A percentile compares a stretch with the other conserved stretches of the same genome.
Evolutionary conservation across 2,329 filamentous ascomycete genomes (phyloP).

Genomic region (Penicillium sp.): DNA sequence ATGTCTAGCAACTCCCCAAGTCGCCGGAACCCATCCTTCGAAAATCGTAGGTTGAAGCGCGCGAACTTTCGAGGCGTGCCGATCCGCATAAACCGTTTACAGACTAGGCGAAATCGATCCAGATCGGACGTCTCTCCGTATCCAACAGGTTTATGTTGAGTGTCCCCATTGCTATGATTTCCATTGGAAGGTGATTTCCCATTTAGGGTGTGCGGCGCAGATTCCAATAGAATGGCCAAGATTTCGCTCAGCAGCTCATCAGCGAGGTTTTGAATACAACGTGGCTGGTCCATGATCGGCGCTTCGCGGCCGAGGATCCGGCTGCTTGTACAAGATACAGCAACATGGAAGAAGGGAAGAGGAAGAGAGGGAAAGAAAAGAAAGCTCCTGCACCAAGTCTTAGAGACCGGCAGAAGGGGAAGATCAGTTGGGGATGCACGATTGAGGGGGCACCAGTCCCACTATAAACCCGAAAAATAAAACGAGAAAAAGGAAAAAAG

Average conservation of each 20-base stretch:
- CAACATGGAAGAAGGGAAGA: slow-evolving; percentile 32
- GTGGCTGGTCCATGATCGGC: slow-evolving; percentile 33
- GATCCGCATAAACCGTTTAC: slow-evolving; percentile 42
- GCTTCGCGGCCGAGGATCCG: slow-evolving; percentile 34
- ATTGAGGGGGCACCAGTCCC: slow-evolving; percentile 8
- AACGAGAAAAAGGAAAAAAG: slow-evolving; percentile 6
- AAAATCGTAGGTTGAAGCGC: slow-evolving; percentile 39
- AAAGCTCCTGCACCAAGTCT: slow-evolving; percentile 8
- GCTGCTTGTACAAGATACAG: slow-evolving; percentile 30
- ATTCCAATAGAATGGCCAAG: slow-evolving; percentile 30
- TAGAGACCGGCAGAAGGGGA: slow-evolving; percentile 11
- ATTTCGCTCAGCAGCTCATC: slow-evolving; percentile 39
- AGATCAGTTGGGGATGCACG: slow-evolving; percentile 11
- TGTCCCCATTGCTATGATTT: slow-evolving; percentile 7
- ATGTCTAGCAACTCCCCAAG: slow-evolving; percentile 36
- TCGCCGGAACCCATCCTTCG: slow-evolving; percentile 34
- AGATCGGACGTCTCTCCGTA: slow-evolving; percentile 37
- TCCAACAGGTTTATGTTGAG: slow-evolving; percentile 3
- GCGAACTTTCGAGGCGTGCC: slow-evolving; percentile 41
- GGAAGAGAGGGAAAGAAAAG: slow-evolving; percentile 1
- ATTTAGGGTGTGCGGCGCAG: slow-evolving; percentile 9
- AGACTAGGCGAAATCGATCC: slow-evolving; percentile 43
- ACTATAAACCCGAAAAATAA: slow-evolving; percentile 6
- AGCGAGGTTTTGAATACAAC: slow-evolving; percentile 36
- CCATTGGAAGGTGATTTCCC: slow-evolving; percentile 2